Base-by-base conservation (phyloP, 306 rosid species). In the Heteromeles arbutifolia region DNA sequence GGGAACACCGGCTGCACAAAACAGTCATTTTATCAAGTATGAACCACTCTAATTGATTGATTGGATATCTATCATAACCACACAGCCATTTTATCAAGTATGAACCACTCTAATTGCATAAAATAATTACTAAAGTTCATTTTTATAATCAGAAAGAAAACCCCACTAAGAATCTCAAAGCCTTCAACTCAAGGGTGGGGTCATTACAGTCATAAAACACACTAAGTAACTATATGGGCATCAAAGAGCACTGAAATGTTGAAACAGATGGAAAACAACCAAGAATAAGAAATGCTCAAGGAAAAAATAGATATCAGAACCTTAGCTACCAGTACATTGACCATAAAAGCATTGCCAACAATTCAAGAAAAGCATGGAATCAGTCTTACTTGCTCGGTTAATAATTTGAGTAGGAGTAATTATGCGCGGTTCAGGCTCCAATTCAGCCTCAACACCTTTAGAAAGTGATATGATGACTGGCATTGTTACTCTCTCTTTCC, bases 371-470 rank as follows among this genome's bases (percentile, higher is more conserved):
- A 52, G 73, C 13, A 37, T 31, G 68, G 70, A 73, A 70, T 44
- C 68, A 24, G 58, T 61, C 93, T 89, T 85, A 94, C 98, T 94
- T 66, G 96, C 95, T 75, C 93, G 86, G 77, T 86, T 81, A 82
- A 94, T 91, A 88, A 94, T 91, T 58, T 90, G 90, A 31, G 98
- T 90, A 44, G 98, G 97, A 63, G 98, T 90, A 77, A 94, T 84
- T 73, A 92, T 88, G 45, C 95, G 84, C 14, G 96, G 98, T 78
- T 88, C 95, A 28, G 83, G 72, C 77, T 81, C 85, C 86, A 94
- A 79, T 82, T 94, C 97, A 84, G 98, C 95, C 83, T 91, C 97
- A 12, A 94, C 95, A 75, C 98, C 98, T 78, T 94, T 94, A 2
- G 98, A 93, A 87, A 94, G 79, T 43, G 98, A 94, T 67, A 94